Conservation (phyloP, 2,329 filamentous ascomycete genomes). For the Ophiocordyceps camponoti-saundersi region DNA sequence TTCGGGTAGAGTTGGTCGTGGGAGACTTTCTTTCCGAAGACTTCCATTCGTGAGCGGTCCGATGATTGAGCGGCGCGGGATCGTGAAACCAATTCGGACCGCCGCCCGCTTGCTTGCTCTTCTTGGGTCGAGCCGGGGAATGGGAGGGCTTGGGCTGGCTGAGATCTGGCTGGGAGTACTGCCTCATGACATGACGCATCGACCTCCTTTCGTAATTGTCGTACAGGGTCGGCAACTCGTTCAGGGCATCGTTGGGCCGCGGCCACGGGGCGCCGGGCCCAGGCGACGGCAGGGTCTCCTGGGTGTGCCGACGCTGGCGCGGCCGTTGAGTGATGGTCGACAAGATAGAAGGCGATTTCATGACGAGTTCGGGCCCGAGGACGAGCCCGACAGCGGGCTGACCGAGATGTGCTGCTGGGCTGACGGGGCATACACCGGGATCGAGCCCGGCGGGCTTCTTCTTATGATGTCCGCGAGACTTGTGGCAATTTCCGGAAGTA, state of each 20-base stretch:
- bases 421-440: slow-evolving; percentile 21
- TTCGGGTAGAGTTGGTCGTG: slow-evolving; percentile 25
- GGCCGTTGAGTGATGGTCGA: neutral
- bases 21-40: slow-evolving; percentile 11
- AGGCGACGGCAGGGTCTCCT: neutral
- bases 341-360: neutral
- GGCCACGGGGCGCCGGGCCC: slow-evolving; percentile 6
- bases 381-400: neutral
- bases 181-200: slow-evolving; percentile 23
- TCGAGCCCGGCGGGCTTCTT: slow-evolving; percentile 33
- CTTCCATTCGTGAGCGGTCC: slow-evolving; percentile 4
- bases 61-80: slow-evolving; percentile 7
- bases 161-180: slow-evolving; percentile 5
- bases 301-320: neutral
- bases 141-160: neutral
- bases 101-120: neutral
- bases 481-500: neutral
- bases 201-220: slow-evolving; percentile 42
- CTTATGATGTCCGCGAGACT: slow-evolving; percentile 4
- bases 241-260: slow-evolving; percentile 9
- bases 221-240: slow-evolving; percentile 32
- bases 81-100: slow-evolving; percentile 3
- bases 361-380: neutral
- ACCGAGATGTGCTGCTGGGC: neutral
- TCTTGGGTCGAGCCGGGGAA: neutral